Percentiles rank a stretch among this genome's conserved stretches.
Evolutionary conservation across 306 rosid genomes (phyloP).

Genomic region (Dryas alaskensis): DNA sequence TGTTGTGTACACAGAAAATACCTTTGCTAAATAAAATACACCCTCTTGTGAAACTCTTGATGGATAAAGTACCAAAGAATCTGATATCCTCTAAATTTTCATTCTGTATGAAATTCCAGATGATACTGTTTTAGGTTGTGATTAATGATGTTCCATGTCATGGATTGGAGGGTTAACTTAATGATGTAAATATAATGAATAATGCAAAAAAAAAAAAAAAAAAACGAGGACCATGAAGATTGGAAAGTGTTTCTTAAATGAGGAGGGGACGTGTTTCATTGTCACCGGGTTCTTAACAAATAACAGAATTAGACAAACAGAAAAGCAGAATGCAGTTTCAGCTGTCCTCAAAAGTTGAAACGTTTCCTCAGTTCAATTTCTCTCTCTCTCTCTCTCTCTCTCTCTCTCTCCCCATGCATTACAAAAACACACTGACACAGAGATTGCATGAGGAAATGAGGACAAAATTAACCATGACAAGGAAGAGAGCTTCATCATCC

Average conservation of each 20-base stretch:
- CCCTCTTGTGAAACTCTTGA: slow-evolving; percentile 1
- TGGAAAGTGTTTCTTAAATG: background rate
- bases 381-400: background rate
- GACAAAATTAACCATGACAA: slow-evolving; percentile 17
- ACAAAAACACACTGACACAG: background rate
- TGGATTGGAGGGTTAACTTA: too few relatives aligned
- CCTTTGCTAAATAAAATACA: slow-evolving; percentile 3
- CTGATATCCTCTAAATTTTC: background rate
- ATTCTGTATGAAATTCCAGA: background rate
- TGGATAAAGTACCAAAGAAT: background rate
- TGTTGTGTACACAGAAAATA: background rate
- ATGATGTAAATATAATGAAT: background rate
- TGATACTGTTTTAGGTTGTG: background rate
- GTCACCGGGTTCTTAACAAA: background rate
- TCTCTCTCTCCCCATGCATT: background rate
- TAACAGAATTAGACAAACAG: slow-evolving; percentile 18
- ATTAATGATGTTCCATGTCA: too few relatives aligned
- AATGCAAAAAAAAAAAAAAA: background rate
- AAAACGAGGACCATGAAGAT: background rate
- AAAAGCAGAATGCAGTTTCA: slow-evolving; percentile 6
- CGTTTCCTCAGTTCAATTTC: slow-evolving; percentile 3
- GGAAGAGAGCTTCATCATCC: slow-evolving; percentile 23
- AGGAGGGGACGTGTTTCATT: background rate
- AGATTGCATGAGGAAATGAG: slow-evolving; percentile 1
- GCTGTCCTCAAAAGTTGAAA: background rate